phyloP scores from a whole-genome alignment of 108 stramenopile genomes.

The Pseudonitzschia delicatissima region DNA sequence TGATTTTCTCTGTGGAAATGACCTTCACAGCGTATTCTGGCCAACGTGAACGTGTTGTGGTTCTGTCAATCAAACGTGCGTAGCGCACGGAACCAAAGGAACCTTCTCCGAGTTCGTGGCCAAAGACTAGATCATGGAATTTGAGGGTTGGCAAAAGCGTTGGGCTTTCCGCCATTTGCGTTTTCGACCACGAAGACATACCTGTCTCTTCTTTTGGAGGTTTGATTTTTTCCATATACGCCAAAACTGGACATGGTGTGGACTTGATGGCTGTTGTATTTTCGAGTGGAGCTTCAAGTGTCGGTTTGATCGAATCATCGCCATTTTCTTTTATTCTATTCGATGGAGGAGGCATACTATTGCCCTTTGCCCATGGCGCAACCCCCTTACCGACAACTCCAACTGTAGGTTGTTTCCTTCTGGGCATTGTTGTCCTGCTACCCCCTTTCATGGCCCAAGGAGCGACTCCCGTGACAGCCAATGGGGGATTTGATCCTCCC shows the following conservation, averaged over 20 bases:
- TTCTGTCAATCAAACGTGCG: slow-evolving; percentile 81
- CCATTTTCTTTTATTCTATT: neutral
- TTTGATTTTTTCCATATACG: slow-evolving; percentile 63
- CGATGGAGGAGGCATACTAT: neutral
- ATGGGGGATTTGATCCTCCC: slow-evolving; percentile 39
- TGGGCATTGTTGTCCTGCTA: neutral
- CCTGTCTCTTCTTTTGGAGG: slow-evolving; percentile 51
- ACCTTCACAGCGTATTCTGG: slow-evolving; percentile 95
- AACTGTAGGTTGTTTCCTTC: neutral
- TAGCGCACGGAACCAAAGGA: slow-evolving; percentile 89
- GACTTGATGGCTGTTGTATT: neutral
- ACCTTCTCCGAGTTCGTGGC: slow-evolving; percentile 88
- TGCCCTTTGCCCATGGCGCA: neutral
- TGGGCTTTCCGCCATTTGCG: slow-evolving; percentile 76
- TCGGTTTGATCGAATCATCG: neutral
- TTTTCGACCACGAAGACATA: slow-evolving; percentile 69
- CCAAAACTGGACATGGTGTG: slow-evolving; percentile 1
- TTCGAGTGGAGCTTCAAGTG: neutral
- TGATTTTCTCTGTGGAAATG: slow-evolving; percentile 72
- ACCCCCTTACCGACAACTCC: neutral
- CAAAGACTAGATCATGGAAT: slow-evolving; percentile 97
- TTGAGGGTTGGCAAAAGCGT: slow-evolving; percentile 85
- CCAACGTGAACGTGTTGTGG: slow-evolving; percentile 83
- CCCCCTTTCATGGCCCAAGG: slow-evolving; percentile 56
- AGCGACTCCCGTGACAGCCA: slow-evolving; percentile 61